These are phyloP conservation scores for Colletotrichum liriopes DNA, from an alignment of 2,329 filamentous ascomycete species.

Conservation along the genomic window DNA sequence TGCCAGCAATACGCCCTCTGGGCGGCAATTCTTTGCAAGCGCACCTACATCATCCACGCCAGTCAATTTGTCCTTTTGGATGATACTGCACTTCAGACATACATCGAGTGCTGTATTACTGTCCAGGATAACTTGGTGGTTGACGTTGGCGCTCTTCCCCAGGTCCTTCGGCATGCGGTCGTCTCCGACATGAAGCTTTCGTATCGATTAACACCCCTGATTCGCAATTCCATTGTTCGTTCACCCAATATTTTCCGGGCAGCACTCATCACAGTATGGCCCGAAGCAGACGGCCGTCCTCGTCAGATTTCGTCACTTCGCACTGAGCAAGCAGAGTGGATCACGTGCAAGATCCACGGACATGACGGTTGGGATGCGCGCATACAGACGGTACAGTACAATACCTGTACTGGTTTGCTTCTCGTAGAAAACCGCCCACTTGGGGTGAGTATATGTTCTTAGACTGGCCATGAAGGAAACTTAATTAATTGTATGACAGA, in stretches of 20 bases:
- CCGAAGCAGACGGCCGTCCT: conserved; percentile 48
- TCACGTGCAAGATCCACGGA: conserved; percentile 33
- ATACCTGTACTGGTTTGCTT: conserved; percentile 51
- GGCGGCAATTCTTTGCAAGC: conserved; percentile 70
- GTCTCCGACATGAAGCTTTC: conserved; percentile 64
- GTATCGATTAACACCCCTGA: conserved; percentile 51
- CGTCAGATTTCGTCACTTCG: conserved; percentile 30
- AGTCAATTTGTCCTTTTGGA: conserved; percentile 27
- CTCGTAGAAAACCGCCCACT: conserved; percentile 55
- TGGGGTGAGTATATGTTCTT: conserved; percentile 21
- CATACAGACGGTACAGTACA: conserved; percentile 52
- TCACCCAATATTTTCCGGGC: conserved; percentile 47
- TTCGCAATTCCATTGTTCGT: conserved; percentile 54
- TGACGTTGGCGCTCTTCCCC: conserved; percentile 54
- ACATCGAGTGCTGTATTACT: conserved; percentile 47
- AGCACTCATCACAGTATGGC: conserved; percentile 61
- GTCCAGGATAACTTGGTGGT: conserved; percentile 64
- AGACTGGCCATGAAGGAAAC: too few relatives aligned
- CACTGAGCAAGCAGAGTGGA: conserved; percentile 53
- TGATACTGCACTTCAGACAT: conserved; percentile 41
- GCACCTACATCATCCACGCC: conserved; percentile 51
- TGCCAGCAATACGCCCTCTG: conserved; percentile 64
- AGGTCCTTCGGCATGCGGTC: conserved; percentile 55
- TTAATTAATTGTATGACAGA: conserved; percentile 44
- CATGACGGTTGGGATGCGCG: conserved; percentile 42